Percentiles rank a stretch among this genome's conserved stretches.
phyloP scores from a whole-genome alignment of 768 basidiomycete species.

The Russula vinacea region DNA sequence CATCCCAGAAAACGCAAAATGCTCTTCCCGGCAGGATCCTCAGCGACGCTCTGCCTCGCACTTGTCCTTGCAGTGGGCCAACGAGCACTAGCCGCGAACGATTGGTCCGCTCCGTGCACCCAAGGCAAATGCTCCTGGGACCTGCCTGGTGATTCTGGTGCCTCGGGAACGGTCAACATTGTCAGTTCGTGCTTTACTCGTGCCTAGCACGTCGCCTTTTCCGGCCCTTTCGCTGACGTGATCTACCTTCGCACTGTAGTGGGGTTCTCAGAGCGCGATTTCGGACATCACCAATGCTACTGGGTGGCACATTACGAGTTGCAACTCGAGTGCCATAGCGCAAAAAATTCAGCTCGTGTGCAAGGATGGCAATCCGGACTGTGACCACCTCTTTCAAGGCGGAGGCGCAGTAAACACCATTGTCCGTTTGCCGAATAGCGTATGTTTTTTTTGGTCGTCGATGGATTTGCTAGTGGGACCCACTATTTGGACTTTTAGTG shows the following conservation, averaged over 20 bases:
- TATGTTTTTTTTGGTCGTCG: background rate
- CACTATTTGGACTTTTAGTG: background rate
- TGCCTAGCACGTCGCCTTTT: background rate
- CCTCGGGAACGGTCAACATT: slow-evolving; percentile 14
- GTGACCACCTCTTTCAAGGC: slow-evolving; percentile 28
- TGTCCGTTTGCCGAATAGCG: slow-evolving; percentile 28
- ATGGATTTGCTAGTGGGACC: background rate
- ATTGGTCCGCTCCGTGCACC: slow-evolving; percentile 20
- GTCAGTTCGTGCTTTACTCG: slow-evolving; percentile 16
- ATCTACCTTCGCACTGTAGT: background rate
- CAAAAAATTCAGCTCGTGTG: slow-evolving; percentile 19
- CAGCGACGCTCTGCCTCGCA: background rate
- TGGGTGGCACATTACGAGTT: slow-evolving; percentile 18
- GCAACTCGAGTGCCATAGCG: background rate
- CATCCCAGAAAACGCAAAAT: background rate
- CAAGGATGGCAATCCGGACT: slow-evolving; percentile 1
- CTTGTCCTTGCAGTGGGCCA: slow-evolving; percentile 4
- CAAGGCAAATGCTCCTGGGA: slow-evolving; percentile 21
- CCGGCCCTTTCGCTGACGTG: background rate
- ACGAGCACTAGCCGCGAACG: slow-evolving; percentile 14
- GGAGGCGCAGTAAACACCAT: slow-evolving; percentile 25
- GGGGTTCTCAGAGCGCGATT: slow-evolving; percentile 18
- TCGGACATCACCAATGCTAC: slow-evolving; percentile 20
- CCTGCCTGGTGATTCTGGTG: background rate
- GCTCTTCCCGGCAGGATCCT: background rate